Evolutionary conservation across 73 alveolate genomes (phyloP), one percentile per base, ranked within the genome.

Genomic region (Paraurostyla sp.): DNA sequence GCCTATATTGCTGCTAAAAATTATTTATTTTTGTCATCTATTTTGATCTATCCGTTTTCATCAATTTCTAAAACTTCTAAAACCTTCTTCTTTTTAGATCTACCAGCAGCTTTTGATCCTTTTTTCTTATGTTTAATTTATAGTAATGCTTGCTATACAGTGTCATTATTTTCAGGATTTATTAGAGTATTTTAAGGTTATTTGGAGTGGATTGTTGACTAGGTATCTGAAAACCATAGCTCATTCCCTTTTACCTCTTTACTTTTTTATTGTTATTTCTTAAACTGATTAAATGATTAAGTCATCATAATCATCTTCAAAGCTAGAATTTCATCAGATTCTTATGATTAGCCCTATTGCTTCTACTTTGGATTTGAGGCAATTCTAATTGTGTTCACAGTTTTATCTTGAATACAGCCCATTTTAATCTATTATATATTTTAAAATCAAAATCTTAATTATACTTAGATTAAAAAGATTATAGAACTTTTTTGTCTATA

Each of bases 341-440:
- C 40, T 65, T 38, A 6, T 35, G 15, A 1, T 9, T 42, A 65
- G 42, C 58, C 4, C 54, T 25, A 22, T 6, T 35, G 32, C 56
- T 30, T 33, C 33, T 25, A 30, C 56, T 6, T 7, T n/a, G 41
- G 27, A 38, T n/a, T 65, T 9, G 30, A 38, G 3, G 49, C 13
- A 40, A 65, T 65, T 65, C 23, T 65, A 6, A 65, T 16, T 16
- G 82, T 35, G 29, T 35, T 35, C 13, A 38, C 41, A 13, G 82
- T 1, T 65, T 65, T 65, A 36, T 65, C 82, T 38, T 32, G 42
- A 18, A 65, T 65, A 22, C 82, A 65, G 25, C 82, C 82, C 82
- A 65, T 65, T 65, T 65, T 65, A 38, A 38, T 65, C 78, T 60
- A n/a, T n/a, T n/a, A n/a, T n/a, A n/a, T n/a, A n/a, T n/a, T n/a